Evolutionary conservation across 176 grass and related monocot species (phyloP).

Genomic region (Oryza coarctata): DNA sequence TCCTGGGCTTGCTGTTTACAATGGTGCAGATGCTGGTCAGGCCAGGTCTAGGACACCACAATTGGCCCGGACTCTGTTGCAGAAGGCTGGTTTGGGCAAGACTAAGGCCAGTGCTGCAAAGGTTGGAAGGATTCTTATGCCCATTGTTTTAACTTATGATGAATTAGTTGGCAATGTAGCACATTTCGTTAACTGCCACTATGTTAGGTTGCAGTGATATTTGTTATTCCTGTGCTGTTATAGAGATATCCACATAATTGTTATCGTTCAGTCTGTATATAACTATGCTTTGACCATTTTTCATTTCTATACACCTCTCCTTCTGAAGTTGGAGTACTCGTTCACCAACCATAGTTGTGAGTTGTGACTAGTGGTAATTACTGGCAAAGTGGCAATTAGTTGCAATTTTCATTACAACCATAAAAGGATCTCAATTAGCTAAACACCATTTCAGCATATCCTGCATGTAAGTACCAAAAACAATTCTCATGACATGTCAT

Average conservation of each 20-base stretch:
- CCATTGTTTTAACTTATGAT: constrained; percentile 18
- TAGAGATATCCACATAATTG: not conserved
- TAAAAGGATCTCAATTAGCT: not conserved
- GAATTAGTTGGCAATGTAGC: not conserved
- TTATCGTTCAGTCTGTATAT: not conserved
- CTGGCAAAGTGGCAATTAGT: not conserved
- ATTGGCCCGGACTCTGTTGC: constrained; percentile 60
- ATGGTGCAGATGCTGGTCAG: not conserved
- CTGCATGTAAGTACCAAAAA: not conserved
- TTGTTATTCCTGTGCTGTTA: not conserved
- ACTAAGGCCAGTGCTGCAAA: constrained; percentile 52
- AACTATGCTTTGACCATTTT: constrained; percentile 5
- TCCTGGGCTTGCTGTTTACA: constrained; percentile 34
- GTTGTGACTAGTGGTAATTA: not conserved
- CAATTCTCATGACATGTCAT: not conserved
- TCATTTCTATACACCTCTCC: not conserved
- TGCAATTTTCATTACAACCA: not conserved
- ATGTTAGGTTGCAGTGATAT: constrained; percentile 22
- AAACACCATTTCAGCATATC: not conserved
- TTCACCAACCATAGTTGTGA: not conserved
- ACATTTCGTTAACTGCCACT: not conserved
- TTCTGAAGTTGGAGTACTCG: not conserved
- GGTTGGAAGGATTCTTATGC: constrained; percentile 43
- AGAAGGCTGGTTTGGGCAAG: constrained; percentile 60
- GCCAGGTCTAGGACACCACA: constrained; percentile 38